Percentiles rank a stretch among this genome's conserved stretches.
Conservation (phyloP, 306 rosid species). For the apple (Malus domestica) region DNA sequence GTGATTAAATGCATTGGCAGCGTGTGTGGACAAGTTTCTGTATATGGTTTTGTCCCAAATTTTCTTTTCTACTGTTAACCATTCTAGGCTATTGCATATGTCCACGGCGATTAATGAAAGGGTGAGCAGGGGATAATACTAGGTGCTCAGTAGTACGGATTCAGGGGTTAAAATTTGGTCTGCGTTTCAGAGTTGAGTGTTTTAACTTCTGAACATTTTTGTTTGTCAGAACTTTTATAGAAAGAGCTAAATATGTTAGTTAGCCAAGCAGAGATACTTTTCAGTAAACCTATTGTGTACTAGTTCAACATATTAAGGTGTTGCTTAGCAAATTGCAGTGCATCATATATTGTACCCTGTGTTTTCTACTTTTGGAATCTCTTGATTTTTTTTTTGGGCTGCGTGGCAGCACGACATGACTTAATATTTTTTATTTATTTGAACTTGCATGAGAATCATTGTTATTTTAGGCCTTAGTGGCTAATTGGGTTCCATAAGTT, state of each 20-base stretch:
- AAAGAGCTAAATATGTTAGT: neutral
- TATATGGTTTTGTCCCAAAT: neutral
- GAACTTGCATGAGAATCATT: neutral
- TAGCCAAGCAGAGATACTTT: neutral
- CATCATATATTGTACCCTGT: neutral
- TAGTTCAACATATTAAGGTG: neutral
- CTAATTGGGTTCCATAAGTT: neutral
- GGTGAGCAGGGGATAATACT: neutral
- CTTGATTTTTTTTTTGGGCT: neutral
- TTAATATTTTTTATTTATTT: too few species aligned
- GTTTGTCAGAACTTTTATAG: neutral
- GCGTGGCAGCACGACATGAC: neutral
- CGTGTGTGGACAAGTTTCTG: neutral
- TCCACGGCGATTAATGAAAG: neutral
- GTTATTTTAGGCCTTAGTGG: neutral
- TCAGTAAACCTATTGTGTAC: neutral
- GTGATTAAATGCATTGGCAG: neutral
- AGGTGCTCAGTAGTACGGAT: neutral
- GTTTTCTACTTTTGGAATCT: neutral
- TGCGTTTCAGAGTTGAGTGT: neutral
- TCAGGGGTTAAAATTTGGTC: neutral
- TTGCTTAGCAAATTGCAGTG: neutral
- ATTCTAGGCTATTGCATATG: neutral
- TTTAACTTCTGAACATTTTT: neutral
- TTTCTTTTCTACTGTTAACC: neutral